A percentile compares a stretch with the other conserved stretches of the same genome.
phyloP scores from a whole-genome alignment of 202 grass and related monocot genomes.

The Dendrocalamus latiflorus region DNA sequence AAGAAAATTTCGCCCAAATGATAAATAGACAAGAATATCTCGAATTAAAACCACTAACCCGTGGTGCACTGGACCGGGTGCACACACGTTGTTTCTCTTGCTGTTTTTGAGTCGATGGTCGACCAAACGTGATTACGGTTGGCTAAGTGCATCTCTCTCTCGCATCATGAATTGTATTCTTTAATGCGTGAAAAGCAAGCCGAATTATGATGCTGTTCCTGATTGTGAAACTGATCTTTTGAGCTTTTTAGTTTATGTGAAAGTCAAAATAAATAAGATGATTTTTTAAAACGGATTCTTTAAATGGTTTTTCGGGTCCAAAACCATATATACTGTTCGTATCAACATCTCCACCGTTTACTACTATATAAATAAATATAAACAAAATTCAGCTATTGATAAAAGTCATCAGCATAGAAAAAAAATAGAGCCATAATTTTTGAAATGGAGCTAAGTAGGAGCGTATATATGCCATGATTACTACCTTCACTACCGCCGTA shows the following conservation, averaged over 20 bases:
- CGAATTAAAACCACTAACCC: neutral
- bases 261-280: no score
- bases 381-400: no score
- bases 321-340: no score
- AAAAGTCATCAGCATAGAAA: no score
- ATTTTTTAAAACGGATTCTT: no score
- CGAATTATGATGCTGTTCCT: neutral
- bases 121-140: neutral
- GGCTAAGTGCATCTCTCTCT: neutral
- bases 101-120: neutral
- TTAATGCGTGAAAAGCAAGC: neutral
- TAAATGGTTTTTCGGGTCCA: no score
- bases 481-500: constrained; percentile 3
- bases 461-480: neutral
- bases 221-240: no score
- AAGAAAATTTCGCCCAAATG: no score
- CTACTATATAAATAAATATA: no score
- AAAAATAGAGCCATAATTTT: neutral
- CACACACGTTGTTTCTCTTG: neutral
- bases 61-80: neutral
- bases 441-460: neutral
- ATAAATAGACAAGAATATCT: neutral
- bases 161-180: constrained; percentile 14
- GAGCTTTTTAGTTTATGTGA: no score
- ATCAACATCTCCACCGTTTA: no score